Percentiles rank a stretch among this genome's conserved stretches.
These are phyloP conservation scores for Agarophyton chilense DNA, from an alignment of 23 red algal genomes.

Conservation along the genomic window DNA sequence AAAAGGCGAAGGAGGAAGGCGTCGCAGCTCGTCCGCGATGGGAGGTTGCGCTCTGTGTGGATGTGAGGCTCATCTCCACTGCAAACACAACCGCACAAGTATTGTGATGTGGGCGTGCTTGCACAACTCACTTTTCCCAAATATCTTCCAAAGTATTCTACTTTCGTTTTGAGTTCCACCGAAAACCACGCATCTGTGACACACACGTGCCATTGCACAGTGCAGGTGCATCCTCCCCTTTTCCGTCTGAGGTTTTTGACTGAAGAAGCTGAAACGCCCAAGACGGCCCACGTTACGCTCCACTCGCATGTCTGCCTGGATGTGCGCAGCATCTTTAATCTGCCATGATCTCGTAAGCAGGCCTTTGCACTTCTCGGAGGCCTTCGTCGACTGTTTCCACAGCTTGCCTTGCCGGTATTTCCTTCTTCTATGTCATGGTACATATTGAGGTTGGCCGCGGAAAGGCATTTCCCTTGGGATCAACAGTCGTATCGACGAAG, in stretches of 20 bases:
- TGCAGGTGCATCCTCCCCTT: background rate
- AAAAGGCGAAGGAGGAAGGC: too few species aligned
- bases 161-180: background rate
- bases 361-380: background rate
- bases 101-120: background rate
- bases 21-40: background rate
- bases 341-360: background rate
- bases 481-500: conserved; percentile 2
- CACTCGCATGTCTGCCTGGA: too few species aligned
- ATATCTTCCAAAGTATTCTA: conserved; percentile 6
- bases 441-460: conserved; percentile 6
- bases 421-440: background rate
- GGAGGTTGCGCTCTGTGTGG: conserved; percentile 18
- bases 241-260: too few species aligned
- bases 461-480: conserved; percentile 39
- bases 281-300: too few species aligned
- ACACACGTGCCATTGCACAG: background rate
- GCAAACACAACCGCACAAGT: background rate
- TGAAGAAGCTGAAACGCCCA: too few species aligned
- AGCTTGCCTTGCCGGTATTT: background rate
- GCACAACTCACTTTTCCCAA: background rate
- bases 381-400: background rate
- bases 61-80: background rate
- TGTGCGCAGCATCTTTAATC: too few species aligned
- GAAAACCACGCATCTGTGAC: background rate